Base-by-base conservation (phyloP, 345 rosid species). In the Odontarrhena argentea region DNA sequence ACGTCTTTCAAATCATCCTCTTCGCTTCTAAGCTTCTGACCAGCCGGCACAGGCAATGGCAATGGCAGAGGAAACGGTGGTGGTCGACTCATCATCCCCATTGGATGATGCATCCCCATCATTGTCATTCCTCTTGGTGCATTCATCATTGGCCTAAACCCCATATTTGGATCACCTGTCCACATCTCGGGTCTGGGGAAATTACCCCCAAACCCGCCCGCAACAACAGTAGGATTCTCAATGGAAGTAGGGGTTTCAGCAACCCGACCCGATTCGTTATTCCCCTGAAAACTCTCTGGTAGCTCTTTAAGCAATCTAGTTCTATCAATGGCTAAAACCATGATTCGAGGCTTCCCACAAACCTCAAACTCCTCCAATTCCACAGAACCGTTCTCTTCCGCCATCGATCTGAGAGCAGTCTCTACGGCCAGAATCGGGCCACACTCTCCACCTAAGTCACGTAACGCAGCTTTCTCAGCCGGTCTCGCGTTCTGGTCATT, bases 1-100 rank as follows among this genome's bases (percentile, higher is more conserved):
- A 91, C 82, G 71, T 91, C 99, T 80, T 91, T 85, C 82, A 85
- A 25, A 34, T 91, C 96, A 68, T 94, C 99, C 55, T 94, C 96
- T 66, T 91, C 96, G 0, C 82, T 87, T 73, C 89, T 83, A 74
- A 82, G 80, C 72, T 83, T 85, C 40, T 77, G 89, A 77, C 76
- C 22, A 2, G 85, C 72, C 36, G 82, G 83, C 69, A 82, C 80
- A 24, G 82, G 86, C 60, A 84, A 63, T 2, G 74, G 69, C 62
- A 54, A 38, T 6, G 79, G 67, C 62, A 69, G n/a, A 1, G 79
- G 63, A 58, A 60, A 65, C 14, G 57, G 64, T 1, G 79, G 75
- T 57, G 79, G 79, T 61, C 79, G 46, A 37, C 77, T 76, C 76
- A 83, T 74, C 73, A 71, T 60, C 3, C 73, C 60, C 78, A 75